Base-by-base conservation (phyloP, 2,329 filamentous ascomycete species). In the Xylariaceae sp. region DNA sequence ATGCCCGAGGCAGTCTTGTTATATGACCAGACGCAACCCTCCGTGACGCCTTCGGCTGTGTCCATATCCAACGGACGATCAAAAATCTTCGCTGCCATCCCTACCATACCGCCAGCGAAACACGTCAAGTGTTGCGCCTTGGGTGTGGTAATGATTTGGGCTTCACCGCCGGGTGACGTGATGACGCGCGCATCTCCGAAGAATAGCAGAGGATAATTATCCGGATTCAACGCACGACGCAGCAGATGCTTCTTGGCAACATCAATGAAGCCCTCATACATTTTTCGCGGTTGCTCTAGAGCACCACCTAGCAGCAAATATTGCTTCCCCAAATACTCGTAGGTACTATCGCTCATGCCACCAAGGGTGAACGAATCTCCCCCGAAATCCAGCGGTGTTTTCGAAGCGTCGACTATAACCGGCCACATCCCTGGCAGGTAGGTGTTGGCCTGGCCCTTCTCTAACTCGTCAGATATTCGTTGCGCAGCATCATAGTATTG, bases 241-340 rank as follows among this genome's bases (percentile, higher is more conserved):
- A 83, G 75, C 40, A 77, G 67, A 45, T 73, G 65, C 41, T 77
- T 65, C 61, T 79, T 78, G 3, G 79, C 79, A 20, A 79, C 73
- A 19, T 73, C 71, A 40, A 81, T 75, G 41, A 79, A 78, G 1
- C 66, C 68, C 44, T 76, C 71, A 60, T 81, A 81, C 67, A 82
- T 71, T n/a, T 64, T 74, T 23, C 71, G 71, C 12, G 79, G 80
- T 59, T 79, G 79, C 14, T 82, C 56, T n/a, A 81, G 74, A 0
- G 78, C 73, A 2, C 88, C 88, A 37, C 86, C 85, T 0, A 90
- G 80, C n/a, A 90, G 74, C 47, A 89, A 73, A 66, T 86, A 85
- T 67, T 89, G 80, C 68, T 90, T 75, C 0, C 81, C 78, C 61
- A 90, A 81, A 68, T 92, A 93, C 66, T 86, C 83, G 59, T 85